Evolutionary conservation across 306 rosid species (phyloP), one percentile per base, ranked within the genome.

Genomic region (Fagus sylvatica): DNA sequence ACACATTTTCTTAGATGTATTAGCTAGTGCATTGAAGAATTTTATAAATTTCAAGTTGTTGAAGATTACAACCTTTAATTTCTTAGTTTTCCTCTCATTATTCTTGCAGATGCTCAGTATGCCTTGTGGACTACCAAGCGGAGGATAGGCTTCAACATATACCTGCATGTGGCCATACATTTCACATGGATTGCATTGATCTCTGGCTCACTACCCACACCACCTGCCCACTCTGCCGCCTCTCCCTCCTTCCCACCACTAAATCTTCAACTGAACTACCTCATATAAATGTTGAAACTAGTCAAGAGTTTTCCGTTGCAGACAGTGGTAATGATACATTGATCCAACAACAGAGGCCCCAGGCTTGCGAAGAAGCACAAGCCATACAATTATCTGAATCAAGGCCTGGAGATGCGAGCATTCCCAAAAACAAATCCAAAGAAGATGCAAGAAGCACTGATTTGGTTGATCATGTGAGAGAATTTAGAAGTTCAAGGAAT

Each of bases 181-280:
- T 93, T 82, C 97, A 93, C 78, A 83, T 89, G 83, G 85, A 81
- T 76, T 93, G 97, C 89, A 93, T 93, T 41, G 98, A 93, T 86
- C 90, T 83, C 82, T 93, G 98, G 98, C 97, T 93, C 36, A 7
- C 93, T 83, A 89, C 41, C 83, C 93, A 91, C 85, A 80, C 76
- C 72, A 93, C 98, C 71, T 93, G 98, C 66, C 98, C 98, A n/a
- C 98, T 93, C 80, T 93, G 98, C 78, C 98, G 98, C 79, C 78
- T 88, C 66, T 88, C 93, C 4, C 86, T 93, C 54, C 89, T 93
- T 66, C 36, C 88, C 4, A 65, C 85, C 40, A 76, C 84, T 16
- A 88, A 86, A 71, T 84, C 89, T 71, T 81, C 88, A 11, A 64
- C 85, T 22, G 86, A 83, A 61, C 72, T 76, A 16, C 78, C 83